These are phyloP conservation scores for Sarocladium oryzae DNA, from an alignment of 2,329 filamentous ascomycete genomes.

Conservation along the genomic window DNA sequence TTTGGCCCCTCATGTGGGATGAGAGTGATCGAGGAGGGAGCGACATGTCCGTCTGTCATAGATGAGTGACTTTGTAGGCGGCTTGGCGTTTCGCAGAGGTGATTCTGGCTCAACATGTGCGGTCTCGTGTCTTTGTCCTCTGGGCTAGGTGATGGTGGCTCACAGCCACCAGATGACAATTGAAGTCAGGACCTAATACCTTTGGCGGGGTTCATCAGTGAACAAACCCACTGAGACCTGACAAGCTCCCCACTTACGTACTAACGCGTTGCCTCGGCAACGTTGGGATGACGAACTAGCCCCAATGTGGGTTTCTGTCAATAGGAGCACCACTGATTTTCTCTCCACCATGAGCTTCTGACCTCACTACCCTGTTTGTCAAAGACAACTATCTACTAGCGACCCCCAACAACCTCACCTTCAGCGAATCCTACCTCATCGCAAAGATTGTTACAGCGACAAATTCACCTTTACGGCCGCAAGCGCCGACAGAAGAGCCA, in stretches of 20 bases:
- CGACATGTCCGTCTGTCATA: not conserved
- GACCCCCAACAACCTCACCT: not conserved
- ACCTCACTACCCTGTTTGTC: not conserved
- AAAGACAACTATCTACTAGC: not conserved
- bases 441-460: not conserved
- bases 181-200: no score
- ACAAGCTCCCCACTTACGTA: not conserved
- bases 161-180: no score
- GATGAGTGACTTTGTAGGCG: not conserved
- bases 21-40: not conserved
- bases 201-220: not conserved
- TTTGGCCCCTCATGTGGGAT: slow-evolving; percentile 61
- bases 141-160: no score
- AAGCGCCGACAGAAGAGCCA: slow-evolving; percentile 33
- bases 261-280: not conserved
- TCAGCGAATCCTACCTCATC: not conserved
- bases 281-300: not conserved
- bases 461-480: slow-evolving; percentile 17
- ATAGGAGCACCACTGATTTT: slow-evolving; percentile 1
- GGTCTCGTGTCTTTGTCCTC: no score
- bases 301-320: not conserved
- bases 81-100: not conserved
- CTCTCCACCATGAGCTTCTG: not conserved
- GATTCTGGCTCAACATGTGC: not conserved
- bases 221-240: not conserved